Evolutionary conservation across 371 early-diverging fungal genomes (phyloP).

Genomic region (Mucor racemosus): DNA sequence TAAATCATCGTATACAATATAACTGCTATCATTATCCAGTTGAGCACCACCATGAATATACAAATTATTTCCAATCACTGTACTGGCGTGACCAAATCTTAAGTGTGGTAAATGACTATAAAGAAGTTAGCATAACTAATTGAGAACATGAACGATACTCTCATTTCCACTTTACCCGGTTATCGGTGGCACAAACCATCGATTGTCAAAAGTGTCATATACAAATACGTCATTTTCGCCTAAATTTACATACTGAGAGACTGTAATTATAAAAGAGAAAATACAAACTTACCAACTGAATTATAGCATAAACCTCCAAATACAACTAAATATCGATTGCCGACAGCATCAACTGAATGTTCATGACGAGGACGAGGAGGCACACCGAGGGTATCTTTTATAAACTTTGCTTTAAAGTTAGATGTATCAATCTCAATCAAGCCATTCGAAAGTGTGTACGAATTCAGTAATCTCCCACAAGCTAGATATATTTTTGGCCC

Average conservation of each 20-base stretch:
- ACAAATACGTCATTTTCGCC: constrained; percentile 45
- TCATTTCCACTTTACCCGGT: constrained; percentile 29
- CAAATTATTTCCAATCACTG: constrained; percentile 39
- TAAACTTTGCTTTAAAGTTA: constrained; percentile 12
- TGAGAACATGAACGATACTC: too few relatives aligned
- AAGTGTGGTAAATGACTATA: constrained; percentile 30
- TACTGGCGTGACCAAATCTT: constrained; percentile 41
- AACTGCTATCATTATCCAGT: constrained; percentile 35
- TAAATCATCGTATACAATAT: constrained; percentile 39
- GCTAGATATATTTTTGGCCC: constrained; percentile 32
- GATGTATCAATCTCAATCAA: constrained; percentile 30
- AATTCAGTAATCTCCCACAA: constrained; percentile 33
- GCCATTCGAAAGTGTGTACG: constrained; percentile 30
- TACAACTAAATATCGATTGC: constrained; percentile 31
- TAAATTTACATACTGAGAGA: background rate
- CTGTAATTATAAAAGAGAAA: background rate
- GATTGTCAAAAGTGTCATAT: constrained; percentile 30
- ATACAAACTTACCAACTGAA: constrained; percentile 28
- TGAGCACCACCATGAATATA: constrained; percentile 52
- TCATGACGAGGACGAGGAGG: constrained; percentile 41
- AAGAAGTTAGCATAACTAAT: background rate
- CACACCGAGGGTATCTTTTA: constrained; percentile 23
- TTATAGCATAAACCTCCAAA: constrained; percentile 48
- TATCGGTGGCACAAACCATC: constrained; percentile 39
- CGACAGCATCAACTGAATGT: constrained; percentile 35